Evolutionary conservation across 257 asterid species (phyloP).

Genomic region (Solanum peruvianum): DNA sequence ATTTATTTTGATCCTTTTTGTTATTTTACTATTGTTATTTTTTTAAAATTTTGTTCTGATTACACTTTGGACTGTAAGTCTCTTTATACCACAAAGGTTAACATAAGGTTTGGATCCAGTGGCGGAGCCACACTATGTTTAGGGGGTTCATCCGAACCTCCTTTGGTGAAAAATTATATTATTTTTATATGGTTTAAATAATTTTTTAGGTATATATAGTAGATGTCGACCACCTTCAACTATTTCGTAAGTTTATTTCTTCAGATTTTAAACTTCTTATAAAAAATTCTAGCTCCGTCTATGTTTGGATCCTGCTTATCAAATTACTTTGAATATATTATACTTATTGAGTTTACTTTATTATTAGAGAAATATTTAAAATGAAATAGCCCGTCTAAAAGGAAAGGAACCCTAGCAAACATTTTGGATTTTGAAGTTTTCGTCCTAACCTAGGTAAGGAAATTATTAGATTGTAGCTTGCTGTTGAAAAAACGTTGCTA

Average conservation of each 20-base stretch:
- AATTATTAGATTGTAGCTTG: too few species aligned
- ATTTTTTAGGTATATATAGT: too few species aligned
- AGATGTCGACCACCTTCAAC: too few species aligned
- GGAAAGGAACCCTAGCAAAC: background rate
- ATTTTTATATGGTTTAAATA: too few species aligned
- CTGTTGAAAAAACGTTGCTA: accelerated
- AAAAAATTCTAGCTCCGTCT: too few species aligned
- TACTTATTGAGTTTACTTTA: too few species aligned
- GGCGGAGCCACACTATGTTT: too few species aligned
- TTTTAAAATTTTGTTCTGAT: background rate
- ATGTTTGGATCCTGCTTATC: background rate
- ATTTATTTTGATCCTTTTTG: background rate
- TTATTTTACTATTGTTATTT: background rate
- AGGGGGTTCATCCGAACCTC: too few species aligned
- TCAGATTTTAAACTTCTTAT: too few species aligned
- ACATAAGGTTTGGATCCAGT: background rate
- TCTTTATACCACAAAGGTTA: background rate
- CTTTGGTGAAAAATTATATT: accelerated
- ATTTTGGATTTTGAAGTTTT: background rate
- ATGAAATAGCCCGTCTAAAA: too few species aligned
- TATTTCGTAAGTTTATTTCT: too few species aligned
- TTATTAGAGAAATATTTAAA: too few species aligned
- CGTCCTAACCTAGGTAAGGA: background rate
- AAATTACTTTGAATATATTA: background rate
- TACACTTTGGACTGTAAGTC: background rate